Conservation (phyloP, 257 asterid species). For the Rubia yunnanensis region DNA sequence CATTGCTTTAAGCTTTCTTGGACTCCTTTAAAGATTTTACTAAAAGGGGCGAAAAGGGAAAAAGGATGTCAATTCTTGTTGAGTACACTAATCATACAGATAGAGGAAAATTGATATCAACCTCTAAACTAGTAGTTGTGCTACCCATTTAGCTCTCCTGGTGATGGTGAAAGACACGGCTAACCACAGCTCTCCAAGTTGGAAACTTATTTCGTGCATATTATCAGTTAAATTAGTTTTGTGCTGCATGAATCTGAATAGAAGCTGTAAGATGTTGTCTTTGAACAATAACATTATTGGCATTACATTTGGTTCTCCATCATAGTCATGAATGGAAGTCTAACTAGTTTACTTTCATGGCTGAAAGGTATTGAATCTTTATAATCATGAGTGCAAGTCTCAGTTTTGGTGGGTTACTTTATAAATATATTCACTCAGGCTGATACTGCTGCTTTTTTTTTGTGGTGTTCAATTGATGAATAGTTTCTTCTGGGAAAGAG, state of each 20-base stretch:
- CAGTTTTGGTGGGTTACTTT: neutral
- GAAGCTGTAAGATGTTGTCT: neutral
- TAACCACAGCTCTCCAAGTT: neutral
- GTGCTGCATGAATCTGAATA: neutral
- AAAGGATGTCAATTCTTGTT: neutral
- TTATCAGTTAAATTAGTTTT: neutral
- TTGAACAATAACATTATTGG: neutral
- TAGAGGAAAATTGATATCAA: neutral
- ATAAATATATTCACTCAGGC: neutral
- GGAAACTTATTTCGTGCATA: neutral
- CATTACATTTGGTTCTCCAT: neutral
- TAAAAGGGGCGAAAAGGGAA: neutral
- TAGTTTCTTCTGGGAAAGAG: slow-evolving; percentile 59
- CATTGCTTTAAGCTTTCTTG: neutral
- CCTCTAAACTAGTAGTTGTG: neutral
- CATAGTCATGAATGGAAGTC: neutral
- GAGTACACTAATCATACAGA: neutral
- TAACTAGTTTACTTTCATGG: neutral
- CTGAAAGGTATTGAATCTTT: neutral
- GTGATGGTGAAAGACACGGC: neutral
- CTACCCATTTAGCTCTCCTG: neutral
- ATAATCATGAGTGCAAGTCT: neutral
- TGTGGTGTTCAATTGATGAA: slow-evolving; percentile 7
- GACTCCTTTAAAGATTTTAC: neutral
- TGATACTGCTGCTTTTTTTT: slow-evolving; percentile 4